These are phyloP conservation scores for Nepenthes gracilis DNA, from an alignment of 148 eudicot genomes.

Conservation along the genomic window DNA sequence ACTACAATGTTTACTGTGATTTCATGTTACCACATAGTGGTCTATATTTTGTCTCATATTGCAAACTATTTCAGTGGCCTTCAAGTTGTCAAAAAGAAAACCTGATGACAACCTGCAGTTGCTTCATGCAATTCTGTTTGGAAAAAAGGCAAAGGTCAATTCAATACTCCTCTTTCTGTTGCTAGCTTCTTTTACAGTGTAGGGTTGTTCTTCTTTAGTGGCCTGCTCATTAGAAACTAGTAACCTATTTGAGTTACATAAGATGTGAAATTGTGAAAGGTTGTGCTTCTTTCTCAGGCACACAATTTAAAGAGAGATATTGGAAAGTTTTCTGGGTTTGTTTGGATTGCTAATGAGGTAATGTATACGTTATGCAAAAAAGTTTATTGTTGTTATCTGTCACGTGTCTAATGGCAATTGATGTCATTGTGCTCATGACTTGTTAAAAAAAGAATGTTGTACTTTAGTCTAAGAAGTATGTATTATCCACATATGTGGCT, in stretches of 20 bases:
- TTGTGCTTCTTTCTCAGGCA: constrained; percentile 25
- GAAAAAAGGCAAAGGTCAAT: constrained; percentile 82
- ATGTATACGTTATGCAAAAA: too few species aligned
- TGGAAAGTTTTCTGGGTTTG: constrained; percentile 84
- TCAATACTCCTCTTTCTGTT: not conserved
- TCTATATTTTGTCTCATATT: constrained; percentile 10
- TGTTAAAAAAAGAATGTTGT: too few species aligned
- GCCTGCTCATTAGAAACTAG: not conserved
- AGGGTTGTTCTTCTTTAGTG: not conserved
- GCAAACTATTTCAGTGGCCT: constrained; percentile 64
- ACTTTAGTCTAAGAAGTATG: too few species aligned
- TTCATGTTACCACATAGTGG: not conserved
- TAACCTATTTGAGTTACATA: not conserved
- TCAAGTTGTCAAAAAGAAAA: constrained; percentile 82
- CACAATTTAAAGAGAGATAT: constrained; percentile 64
- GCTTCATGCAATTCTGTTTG: constrained; percentile 69
- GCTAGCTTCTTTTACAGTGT: not conserved
- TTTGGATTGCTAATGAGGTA: constrained; percentile 85
- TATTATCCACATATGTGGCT: too few species aligned
- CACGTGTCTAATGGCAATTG: too few species aligned
- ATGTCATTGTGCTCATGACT: too few species aligned
- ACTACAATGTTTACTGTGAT: not conserved
- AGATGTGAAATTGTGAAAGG: not conserved
- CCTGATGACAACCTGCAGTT: constrained; percentile 86
- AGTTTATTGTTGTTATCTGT: too few species aligned